Percentiles rank a stretch among this genome's conserved stretches.
These are phyloP conservation scores for Diplodia scrobiculata DNA, from an alignment of 2,329 filamentous ascomycete genomes.

Conservation along the genomic window DNA sequence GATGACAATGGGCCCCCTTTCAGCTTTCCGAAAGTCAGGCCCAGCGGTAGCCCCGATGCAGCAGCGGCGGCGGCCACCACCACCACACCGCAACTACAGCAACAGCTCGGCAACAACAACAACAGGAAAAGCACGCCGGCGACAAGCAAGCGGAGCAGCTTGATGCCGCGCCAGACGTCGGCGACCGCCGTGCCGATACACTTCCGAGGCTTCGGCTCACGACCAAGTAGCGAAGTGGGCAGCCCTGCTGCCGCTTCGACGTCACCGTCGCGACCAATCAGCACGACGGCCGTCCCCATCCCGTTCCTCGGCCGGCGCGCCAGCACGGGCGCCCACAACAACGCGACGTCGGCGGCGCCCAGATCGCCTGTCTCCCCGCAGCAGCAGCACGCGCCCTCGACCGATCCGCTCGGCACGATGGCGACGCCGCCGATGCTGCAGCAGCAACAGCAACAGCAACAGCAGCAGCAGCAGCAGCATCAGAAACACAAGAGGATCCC, in stretches of 20 bases:
- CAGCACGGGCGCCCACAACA: conserved; percentile 45
- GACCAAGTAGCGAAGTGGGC: not conserved
- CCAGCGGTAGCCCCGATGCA: not conserved
- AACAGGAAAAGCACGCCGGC: not conserved
- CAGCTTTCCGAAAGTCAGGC: not conserved
- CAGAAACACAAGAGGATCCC: conserved; percentile 51
- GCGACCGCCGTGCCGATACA: conserved; percentile 19
- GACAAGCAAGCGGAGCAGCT: not conserved
- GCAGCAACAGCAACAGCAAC: not conserved
- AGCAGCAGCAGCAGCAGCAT: conserved; percentile 24
- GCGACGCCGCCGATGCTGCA: not conserved
- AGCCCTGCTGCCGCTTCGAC: not conserved
- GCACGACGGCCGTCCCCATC: conserved; percentile 11
- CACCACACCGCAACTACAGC: not conserved
- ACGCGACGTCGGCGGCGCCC: conserved; percentile 43
- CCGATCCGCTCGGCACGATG: not conserved
- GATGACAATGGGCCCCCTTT: not conserved
- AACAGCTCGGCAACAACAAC: not conserved
- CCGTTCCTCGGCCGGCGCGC: conserved; percentile 15
- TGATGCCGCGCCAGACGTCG: conserved; percentile 7
- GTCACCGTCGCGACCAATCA: not conserved
- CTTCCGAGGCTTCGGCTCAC: conserved; percentile 3
- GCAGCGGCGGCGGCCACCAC: not conserved
- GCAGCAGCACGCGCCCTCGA: not conserved
- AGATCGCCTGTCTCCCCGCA: conserved; percentile 14